phyloP scores from a whole-genome alignment of 371 early-diverging fungal genomes.

The Synchytrium microbalum region DNA sequence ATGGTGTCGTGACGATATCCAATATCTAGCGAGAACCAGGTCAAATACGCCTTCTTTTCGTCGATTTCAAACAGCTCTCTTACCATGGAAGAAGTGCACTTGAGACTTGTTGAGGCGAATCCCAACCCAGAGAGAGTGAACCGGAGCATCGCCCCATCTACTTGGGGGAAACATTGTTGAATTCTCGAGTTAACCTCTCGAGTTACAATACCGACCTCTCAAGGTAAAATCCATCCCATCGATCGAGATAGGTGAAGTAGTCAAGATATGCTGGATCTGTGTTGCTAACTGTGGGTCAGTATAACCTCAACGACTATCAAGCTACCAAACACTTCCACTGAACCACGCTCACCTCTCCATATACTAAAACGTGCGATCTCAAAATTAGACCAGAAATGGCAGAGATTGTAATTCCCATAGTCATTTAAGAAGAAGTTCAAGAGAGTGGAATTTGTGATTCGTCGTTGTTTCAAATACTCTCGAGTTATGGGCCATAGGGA shows the following conservation, averaged over 20 bases:
- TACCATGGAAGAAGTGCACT: conserved; percentile 74
- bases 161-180: neutral
- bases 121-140: conserved; percentile 75
- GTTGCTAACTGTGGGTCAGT: too few species aligned
- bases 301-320: too few species aligned
- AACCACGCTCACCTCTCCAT: too few species aligned
- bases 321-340: too few species aligned
- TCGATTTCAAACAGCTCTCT: neutral
- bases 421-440: conserved; percentile 9
- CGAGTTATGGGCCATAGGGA: conserved; percentile 66
- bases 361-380: conserved; percentile 87
- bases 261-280: conserved; percentile 56
- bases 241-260: conserved; percentile 79
- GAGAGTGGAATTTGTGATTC: neutral
- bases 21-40: conserved; percentile 47
- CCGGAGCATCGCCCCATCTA: conserved; percentile 94
- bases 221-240: conserved; percentile 86
- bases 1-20: conserved; percentile 66
- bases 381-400: conserved; percentile 97
- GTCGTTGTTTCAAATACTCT: conserved; percentile 1
- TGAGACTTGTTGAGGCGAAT: conserved; percentile 56
- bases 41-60: too few species aligned
- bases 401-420: conserved; percentile 49
- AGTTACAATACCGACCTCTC: conserved; percentile 44
- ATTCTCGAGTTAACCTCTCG: too few species aligned